Conservation (phyloP, 768 basidiomycete species). For the Russula vinacea region DNA sequence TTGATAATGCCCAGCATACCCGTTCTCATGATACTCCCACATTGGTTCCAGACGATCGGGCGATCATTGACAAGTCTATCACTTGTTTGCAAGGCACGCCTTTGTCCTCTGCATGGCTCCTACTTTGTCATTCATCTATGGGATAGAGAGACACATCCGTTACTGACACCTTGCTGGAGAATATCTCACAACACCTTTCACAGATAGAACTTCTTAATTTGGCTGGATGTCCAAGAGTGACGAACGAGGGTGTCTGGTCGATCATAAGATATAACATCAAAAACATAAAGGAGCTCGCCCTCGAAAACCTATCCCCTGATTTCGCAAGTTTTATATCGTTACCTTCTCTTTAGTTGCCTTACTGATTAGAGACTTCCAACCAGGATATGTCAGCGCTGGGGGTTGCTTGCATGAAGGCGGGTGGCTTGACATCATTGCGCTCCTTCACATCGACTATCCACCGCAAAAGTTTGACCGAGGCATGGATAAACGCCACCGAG, state of each 20-base stretch:
- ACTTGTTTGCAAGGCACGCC: slow-evolving; percentile 64
- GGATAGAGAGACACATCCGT: slow-evolving; percentile 55
- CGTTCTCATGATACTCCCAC: slow-evolving; percentile 49
- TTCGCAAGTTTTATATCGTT: slow-evolving; percentile 48
- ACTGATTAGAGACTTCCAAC: background rate
- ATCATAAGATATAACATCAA: slow-evolving; percentile 45
- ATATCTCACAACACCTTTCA: slow-evolving; percentile 48
- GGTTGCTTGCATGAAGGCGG: slow-evolving; percentile 37
- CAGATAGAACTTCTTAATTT: slow-evolving; percentile 57
- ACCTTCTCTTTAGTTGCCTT: slow-evolving; percentile 6
- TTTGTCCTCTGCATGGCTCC: background rate
- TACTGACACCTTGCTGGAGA: slow-evolving; percentile 53
- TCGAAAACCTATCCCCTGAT: slow-evolving; percentile 59
- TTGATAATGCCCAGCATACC: slow-evolving; percentile 70
- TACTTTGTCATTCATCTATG: background rate
- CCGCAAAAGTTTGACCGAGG: slow-evolving; percentile 30
- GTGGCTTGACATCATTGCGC: slow-evolving; percentile 44
- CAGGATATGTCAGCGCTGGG: slow-evolving; percentile 56
- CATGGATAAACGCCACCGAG: slow-evolving; percentile 47
- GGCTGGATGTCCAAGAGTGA: slow-evolving; percentile 67
- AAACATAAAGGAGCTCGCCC: slow-evolving; percentile 52
- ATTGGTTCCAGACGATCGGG: slow-evolving; percentile 50
- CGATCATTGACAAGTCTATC: slow-evolving; percentile 54
- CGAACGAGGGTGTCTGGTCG: slow-evolving; percentile 54
- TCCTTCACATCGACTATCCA: slow-evolving; percentile 59